Evolutionary conservation across 441 rosid genomes (phyloP), one percentile per base, ranked within the genome.

Genomic region (Mallotus repandus): DNA sequence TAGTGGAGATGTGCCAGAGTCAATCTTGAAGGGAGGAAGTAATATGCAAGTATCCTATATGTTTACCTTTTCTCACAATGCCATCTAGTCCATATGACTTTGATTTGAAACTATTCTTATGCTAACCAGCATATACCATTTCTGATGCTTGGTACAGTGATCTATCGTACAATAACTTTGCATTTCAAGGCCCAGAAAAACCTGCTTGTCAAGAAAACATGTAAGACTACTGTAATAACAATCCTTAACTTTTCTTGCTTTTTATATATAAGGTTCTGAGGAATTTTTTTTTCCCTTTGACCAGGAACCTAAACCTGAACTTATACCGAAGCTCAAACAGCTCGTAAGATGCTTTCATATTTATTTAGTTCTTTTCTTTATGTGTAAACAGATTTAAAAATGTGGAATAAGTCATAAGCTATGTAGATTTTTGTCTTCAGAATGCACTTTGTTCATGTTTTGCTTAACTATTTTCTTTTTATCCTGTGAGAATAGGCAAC

Each of bases 151-250:
- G 66, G 38, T 81, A 80, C 92, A 93, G 99, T 58, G 99, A 95
- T 82, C 87, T 95, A 73, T 91, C 99, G 3, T 95, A 90, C 83
- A 95, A 95, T 75, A 81, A 90, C 86, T 91, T 95, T 66, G 73
- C 82, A 38, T 84, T 83, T 84, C 95, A 83, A 82, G 86, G 82
- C 77, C 86, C 90, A 58, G 88, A 81, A 15, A 81, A 82, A 63
- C 80, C 81, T 70, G 82, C 86, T 80, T 95, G 99, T 85, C 81
- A 12, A 75, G 84, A 83, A 71, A 83, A 87, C 85, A 41, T 80
- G 97, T 92, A 70, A 83, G 89, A 70, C 72, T 45, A 76, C 55
- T 72, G 50, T 38, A 69, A 11, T 56, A 9, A 67, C 53, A 8
- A 29, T 21, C 56, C 54, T 59, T 10, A 48, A 25, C 46, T 15